Evolutionary conservation across 495 filamentous ascomycete species (phyloP), one percentile per base, ranked within the genome.

Genomic region (Talaromyces borbonicus): DNA sequence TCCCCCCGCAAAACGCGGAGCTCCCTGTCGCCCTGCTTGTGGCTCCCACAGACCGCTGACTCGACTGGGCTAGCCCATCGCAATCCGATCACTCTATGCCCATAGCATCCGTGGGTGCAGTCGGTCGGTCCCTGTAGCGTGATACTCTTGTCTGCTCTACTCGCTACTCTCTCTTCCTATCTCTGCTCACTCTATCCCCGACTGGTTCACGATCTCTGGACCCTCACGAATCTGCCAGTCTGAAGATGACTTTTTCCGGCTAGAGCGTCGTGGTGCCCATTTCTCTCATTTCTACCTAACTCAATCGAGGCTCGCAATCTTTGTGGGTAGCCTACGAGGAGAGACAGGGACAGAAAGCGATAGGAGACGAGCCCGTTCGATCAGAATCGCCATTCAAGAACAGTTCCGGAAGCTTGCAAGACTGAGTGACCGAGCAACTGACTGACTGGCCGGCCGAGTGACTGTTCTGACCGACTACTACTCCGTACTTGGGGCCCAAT

Each of bases 1-100:
- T 16, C 12, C 20, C 32, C 11, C 29, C 53, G 53, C 57, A 47
- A 58, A 61, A 49, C 60, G 60, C 60, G 60, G 60, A 60, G 12
- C 38, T 24, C 15, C n/a, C 22, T n/a, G 20, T 41, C 38, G 38
- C 38, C 38, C 26, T 26, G 38, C 38, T 41, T 41, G n/a, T 41
- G 38, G 38, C 38, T 41, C 38, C 38, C 38, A 41, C 41, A 43
- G 41, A 43, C 38, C 38, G 38, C 38, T 23, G 38, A 41, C 38
- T 41, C 36, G 27, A n/a, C n/a, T n/a, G 15, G 32, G 32, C 32
- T 36, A 18, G 32, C 32, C 32, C 32, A 36, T 36, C 32, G 32
- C 19, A 36, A 18, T n/a, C n/a, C n/a, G n/a, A n/a, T n/a, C n/a
- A n/a, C n/a, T n/a, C n/a, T n/a, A n/a, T n/a, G n/a, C n/a, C n/a